Conservation (phyloP, 257 asterid species). For the Nicotiana attenuata region DNA sequence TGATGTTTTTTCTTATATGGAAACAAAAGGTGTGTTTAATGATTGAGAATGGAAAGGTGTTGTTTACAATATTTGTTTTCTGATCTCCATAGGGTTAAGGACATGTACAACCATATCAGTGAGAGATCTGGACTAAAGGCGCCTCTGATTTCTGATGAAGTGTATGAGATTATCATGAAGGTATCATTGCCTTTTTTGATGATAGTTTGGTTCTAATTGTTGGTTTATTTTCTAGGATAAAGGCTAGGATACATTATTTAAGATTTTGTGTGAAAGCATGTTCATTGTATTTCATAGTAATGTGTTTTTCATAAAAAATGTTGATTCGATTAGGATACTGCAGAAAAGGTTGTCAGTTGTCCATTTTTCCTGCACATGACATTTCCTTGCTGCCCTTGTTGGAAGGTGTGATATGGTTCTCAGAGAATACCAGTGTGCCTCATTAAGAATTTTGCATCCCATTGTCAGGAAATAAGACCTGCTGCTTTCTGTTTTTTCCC, state of each 20-base stretch:
- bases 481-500: background rate
- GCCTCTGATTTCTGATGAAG: slow-evolving; percentile 86
- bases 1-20: background rate
- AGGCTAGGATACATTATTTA: background rate
- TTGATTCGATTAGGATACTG: background rate
- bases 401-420: background rate
- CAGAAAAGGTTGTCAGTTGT: background rate
- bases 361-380: background rate
- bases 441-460: background rate
- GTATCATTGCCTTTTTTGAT: slow-evolving; percentile 23
- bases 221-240: background rate
- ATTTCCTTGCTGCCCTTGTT: background rate
- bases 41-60: background rate
- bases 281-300: background rate
- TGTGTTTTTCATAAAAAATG: background rate
- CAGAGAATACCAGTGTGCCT: background rate
- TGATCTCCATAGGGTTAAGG: slow-evolving; percentile 57
- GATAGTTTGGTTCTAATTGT: background rate
- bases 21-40: no score
- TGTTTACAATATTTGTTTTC: background rate
- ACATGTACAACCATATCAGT: slow-evolving; percentile 76
- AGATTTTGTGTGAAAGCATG: background rate
- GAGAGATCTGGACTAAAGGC: slow-evolving; percentile 82
- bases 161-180: slow-evolving; percentile 79
- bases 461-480: background rate